Evolutionary conservation across 2,329 filamentous ascomycete genomes (phyloP).

Genomic region (Microdochium bolleyi): DNA sequence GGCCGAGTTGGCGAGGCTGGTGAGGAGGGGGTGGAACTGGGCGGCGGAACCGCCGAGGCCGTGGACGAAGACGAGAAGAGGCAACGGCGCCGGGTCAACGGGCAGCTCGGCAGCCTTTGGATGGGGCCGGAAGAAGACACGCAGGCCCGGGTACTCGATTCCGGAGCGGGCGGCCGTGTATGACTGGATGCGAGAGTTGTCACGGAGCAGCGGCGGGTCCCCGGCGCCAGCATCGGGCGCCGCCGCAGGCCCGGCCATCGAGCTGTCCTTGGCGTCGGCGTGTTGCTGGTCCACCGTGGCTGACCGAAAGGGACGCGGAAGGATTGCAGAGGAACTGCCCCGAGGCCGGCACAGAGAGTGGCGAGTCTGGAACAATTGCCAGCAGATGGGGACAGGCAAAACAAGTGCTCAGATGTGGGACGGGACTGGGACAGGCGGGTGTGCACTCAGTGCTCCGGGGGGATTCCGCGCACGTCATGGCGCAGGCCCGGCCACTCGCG

Average conservation of each 20-base stretch:
- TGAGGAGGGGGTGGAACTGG: constrained; percentile 77
- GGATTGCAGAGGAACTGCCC: too few species aligned
- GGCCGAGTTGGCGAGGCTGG: constrained; percentile 73
- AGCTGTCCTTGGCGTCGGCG: constrained; percentile 7
- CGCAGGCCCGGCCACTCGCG: background rate
- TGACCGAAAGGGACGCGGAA: background rate
- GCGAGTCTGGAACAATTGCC: too few species aligned
- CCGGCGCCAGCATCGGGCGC: constrained; percentile 38
- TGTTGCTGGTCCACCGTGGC: constrained; percentile 13
- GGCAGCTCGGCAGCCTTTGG: constrained; percentile 77
- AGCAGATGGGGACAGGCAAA: too few species aligned
- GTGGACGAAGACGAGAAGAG: constrained; percentile 84
- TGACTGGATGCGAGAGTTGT: constrained; percentile 62
- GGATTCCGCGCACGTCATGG: background rate
- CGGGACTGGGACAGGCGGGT: background rate
- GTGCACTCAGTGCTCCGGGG: too few species aligned
- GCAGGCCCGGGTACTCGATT: constrained; percentile 65
- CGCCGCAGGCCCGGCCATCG: background rate
- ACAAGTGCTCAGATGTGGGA: background rate
- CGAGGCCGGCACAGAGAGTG: too few species aligned
- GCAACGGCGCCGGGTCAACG: constrained; percentile 62
- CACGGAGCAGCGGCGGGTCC: constrained; percentile 74
- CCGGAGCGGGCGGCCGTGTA: constrained; percentile 61
- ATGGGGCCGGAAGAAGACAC: constrained; percentile 79
- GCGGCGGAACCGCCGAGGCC: constrained; percentile 87